Conservation (phyloP, 164 flowering plant species). For the Chimonanthus salicifolius region DNA sequence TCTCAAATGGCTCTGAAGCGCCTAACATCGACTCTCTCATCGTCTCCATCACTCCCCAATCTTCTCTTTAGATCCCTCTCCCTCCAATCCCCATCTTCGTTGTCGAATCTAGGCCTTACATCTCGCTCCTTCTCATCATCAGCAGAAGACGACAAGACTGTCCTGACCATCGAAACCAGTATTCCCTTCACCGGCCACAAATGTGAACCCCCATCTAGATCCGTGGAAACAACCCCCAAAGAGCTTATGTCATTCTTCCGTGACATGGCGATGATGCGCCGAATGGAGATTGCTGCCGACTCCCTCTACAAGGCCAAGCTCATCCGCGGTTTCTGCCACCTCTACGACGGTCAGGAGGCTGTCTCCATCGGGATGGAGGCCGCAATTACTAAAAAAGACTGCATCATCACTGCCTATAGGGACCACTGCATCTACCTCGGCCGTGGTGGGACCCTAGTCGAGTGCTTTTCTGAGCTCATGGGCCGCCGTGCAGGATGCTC, state of each 20-base stretch:
- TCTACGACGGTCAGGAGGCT: conserved; percentile 97
- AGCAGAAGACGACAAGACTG: conserved; percentile 22
- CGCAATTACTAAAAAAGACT: conserved; percentile 74
- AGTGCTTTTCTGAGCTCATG: conserved; percentile 82
- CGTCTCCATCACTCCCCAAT: neutral
- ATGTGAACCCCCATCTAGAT: conserved; percentile 73
- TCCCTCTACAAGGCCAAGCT: conserved; percentile 93
- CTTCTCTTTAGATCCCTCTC: neutral
- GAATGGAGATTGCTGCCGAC: conserved; percentile 96
- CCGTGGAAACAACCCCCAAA: conserved; percentile 54
- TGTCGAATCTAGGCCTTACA: conserved; percentile 25
- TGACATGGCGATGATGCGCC: conserved; percentile 79
- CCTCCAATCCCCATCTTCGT: conserved; percentile 12
- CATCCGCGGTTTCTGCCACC: conserved; percentile 94
- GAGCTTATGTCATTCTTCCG: conserved; percentile 76
- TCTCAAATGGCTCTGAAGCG: conserved; percentile 10
- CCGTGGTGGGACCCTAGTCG: conserved; percentile 78
- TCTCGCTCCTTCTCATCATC: conserved; percentile 29
- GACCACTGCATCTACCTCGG: conserved; percentile 79
- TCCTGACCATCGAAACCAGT: conserved; percentile 65
- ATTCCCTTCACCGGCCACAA: conserved; percentile 73
- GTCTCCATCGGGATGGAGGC: conserved; percentile 95
- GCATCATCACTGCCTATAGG: conserved; percentile 87
- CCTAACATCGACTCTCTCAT: neutral
- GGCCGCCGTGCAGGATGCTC: conserved; percentile 78